Percentiles rank a stretch among this genome's conserved stretches.
Evolutionary conservation across 305 asterid species (phyloP).

Genomic region (Plantago coronopus): DNA sequence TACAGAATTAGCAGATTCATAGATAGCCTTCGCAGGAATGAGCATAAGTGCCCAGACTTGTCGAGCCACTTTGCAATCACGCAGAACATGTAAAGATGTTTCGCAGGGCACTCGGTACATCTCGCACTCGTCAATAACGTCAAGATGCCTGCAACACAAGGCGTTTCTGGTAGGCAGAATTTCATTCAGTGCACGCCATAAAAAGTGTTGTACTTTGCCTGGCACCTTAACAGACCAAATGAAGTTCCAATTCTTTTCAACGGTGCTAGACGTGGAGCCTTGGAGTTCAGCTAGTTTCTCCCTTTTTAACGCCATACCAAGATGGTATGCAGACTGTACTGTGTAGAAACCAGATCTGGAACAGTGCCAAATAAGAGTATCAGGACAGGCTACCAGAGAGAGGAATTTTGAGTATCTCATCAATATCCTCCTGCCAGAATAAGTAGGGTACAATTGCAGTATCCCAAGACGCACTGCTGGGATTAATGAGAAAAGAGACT

Average conservation of each 20-base stretch:
- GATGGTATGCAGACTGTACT: neutral
- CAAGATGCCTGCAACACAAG: too few relatives aligned
- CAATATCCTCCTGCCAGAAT: neutral
- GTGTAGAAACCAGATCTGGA: neutral
- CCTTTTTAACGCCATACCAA: neutral
- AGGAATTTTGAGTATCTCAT: neutral
- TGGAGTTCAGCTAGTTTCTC: too few relatives aligned
- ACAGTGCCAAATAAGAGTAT: neutral
- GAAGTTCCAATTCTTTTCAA: neutral
- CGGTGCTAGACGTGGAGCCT: neutral
- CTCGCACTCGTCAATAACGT: neutral
- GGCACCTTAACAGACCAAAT: neutral
- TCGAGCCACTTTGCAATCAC: neutral
- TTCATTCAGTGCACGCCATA: neutral
- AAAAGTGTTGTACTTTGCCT: neutral
- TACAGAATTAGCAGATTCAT: neutral
- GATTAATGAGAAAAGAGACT: too few relatives aligned
- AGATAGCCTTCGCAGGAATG: neutral
- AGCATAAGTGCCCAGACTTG: neutral
- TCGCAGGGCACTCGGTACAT: neutral
- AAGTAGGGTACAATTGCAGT: neutral
- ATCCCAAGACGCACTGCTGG: neutral
- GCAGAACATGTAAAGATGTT: neutral
- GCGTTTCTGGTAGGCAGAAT: neutral
- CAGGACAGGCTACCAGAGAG: neutral